A percentile compares a stretch with the other conserved stretches of the same genome.
Evolutionary conservation across 345 rosid species (phyloP).

Genomic region (Gossypium bickii): DNA sequence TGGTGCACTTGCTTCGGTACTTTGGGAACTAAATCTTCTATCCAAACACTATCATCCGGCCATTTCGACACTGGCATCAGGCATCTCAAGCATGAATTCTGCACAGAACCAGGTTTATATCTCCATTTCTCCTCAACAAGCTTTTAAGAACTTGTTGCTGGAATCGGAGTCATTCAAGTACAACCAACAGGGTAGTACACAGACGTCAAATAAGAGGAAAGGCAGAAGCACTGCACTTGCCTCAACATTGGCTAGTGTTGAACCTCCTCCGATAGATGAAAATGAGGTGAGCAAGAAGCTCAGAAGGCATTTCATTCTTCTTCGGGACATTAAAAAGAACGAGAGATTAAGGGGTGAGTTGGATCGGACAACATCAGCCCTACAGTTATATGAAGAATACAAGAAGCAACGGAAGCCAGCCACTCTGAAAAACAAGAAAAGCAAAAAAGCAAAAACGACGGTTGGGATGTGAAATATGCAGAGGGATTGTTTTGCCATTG

Average conservation of each 20-base stretch:
- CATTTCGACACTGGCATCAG: slow-evolving; percentile 50
- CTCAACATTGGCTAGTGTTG: slow-evolving; percentile 5
- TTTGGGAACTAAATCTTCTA: slow-evolving; percentile 85
- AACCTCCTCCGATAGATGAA: slow-evolving; percentile 32
- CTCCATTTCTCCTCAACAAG: slow-evolving; percentile 63
- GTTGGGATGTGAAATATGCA: not conserved
- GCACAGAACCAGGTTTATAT: slow-evolving; percentile 59
- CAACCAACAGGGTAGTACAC: slow-evolving; percentile 27
- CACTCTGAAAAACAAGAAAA: slow-evolving; percentile 26
- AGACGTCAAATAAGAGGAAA: slow-evolving; percentile 49
- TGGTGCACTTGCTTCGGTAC: slow-evolving; percentile 89
- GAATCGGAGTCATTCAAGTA: slow-evolving; percentile 56
- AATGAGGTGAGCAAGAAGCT: slow-evolving; percentile 50
- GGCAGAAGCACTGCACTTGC: slow-evolving; percentile 25
- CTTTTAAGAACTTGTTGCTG: slow-evolving; percentile 55
- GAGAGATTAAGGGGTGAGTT: slow-evolving; percentile 49
- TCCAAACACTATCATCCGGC: slow-evolving; percentile 78
- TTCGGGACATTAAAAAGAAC: slow-evolving; percentile 50
- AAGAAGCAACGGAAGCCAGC: slow-evolving; percentile 36
- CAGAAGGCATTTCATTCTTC: slow-evolving; percentile 45
- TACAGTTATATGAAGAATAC: slow-evolving; percentile 46
- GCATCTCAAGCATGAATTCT: slow-evolving; percentile 55
- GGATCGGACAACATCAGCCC: slow-evolving; percentile 27
- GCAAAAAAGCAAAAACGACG: not conserved
- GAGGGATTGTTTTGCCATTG: not conserved